Evolutionary conservation across 164 flowering plant genomes (phyloP).

Genomic region (Liquidambar formosana): DNA sequence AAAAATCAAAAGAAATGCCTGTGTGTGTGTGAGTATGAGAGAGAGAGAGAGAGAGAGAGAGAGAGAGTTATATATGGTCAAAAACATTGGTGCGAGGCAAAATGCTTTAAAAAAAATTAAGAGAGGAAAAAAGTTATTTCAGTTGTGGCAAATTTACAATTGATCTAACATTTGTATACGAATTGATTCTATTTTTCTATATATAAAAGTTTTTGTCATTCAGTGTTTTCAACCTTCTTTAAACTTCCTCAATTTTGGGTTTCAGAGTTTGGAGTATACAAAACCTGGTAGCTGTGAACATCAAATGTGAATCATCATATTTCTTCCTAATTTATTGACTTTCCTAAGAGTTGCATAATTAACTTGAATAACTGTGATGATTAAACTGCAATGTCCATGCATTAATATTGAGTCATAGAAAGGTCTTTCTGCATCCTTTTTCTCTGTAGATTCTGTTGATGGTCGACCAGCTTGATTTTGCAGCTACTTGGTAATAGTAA

Average conservation of each 20-base stretch:
- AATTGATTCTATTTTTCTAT: not conserved
- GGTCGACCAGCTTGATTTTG: slow-evolving; percentile 13
- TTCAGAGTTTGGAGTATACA: not conserved
- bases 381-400: no score
- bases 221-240: not conserved
- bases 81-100: no score
- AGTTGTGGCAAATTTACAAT: no score
- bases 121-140: no score
- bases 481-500: slow-evolving; percentile 59
- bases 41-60: no score
- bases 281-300: not conserved
- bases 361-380: not conserved
- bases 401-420: not conserved
- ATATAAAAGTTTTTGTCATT: not conserved
- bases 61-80: no score
- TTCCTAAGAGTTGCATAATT: not conserved
- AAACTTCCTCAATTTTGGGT: not conserved
- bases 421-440: not conserved
- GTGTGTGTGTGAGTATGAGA: no score
- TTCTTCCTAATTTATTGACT: not conserved
- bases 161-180: no score
- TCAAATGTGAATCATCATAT: not conserved
- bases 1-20: no score
- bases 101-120: no score
- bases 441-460: not conserved